Evolutionary conservation across 305 asterid genomes (phyloP).

Genomic region (Plantago lanceolata): DNA sequence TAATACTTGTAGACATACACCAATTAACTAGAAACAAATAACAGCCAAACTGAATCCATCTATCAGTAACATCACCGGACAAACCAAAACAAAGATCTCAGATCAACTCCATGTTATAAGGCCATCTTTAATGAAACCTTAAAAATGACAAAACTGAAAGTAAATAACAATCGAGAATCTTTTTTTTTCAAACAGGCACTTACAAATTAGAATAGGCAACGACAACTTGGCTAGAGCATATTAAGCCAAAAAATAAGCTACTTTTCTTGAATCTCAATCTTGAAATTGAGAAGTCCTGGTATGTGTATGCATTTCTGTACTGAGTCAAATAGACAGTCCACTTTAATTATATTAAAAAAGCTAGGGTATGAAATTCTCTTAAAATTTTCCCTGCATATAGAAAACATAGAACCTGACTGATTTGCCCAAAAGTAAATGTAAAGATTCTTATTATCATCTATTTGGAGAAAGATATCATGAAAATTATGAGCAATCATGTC

Average conservation of each 20-base stretch:
- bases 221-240: neutral
- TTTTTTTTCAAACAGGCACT: too few relatives aligned
- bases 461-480: neutral
- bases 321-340: too few relatives aligned
- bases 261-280: neutral
- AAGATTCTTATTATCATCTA: neutral
- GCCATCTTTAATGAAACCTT: neutral
- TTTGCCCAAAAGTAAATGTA: constrained; percentile 2
- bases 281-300: neutral
- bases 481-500: neutral
- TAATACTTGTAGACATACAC: too few relatives aligned
- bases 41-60: neutral
- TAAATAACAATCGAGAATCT: neutral
- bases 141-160: neutral
- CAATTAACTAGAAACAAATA: too few relatives aligned
- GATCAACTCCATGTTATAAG: neutral
- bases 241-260: neutral
- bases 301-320: neutral
- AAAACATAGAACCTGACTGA: neutral
- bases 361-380: neutral
- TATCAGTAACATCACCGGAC: neutral
- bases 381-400: neutral
- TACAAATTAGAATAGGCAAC: too few relatives aligned
- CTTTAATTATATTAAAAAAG: neutral
- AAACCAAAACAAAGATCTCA: neutral